Evolutionary conservation across 495 filamentous ascomycete species (phyloP).

Genomic region (Hypoxylon perforatum): DNA sequence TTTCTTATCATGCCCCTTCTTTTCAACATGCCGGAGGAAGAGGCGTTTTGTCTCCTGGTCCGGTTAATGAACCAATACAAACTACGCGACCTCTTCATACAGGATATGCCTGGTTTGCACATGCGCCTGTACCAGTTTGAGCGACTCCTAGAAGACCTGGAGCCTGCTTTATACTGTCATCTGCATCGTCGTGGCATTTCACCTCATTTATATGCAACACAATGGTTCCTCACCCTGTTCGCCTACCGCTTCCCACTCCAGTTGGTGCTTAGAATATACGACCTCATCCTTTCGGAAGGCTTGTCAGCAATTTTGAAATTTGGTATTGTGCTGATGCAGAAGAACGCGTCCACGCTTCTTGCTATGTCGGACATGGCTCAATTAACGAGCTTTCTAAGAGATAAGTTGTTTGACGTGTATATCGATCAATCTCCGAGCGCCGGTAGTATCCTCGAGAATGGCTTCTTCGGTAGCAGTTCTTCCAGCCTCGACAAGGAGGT

Average conservation of each 20-base stretch:
- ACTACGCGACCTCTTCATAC: constrained; percentile 90
- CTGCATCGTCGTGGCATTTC: constrained; percentile 87
- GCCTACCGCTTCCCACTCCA: constrained; percentile 98
- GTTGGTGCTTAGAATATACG: constrained; percentile 94
- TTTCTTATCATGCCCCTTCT: constrained; percentile 97
- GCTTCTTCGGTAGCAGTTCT: constrained; percentile 94
- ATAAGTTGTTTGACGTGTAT: constrained; percentile 94
- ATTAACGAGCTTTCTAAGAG: constrained; percentile 89
- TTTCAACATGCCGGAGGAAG: constrained; percentile 98
- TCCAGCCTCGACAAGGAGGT: constrained; percentile 89
- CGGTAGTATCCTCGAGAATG: constrained; percentile 89
- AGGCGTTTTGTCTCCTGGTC: constrained; percentile 93
- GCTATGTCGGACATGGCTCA: constrained; percentile 89
- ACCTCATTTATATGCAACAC: constrained; percentile 94
- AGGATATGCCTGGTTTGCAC: constrained; percentile 96
- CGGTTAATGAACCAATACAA: constrained; percentile 97
- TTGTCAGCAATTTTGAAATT: constrained; percentile 93
- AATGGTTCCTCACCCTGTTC: constrained; percentile 99
- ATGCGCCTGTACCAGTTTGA: constrained; percentile 95
- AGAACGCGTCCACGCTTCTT: constrained; percentile 83
- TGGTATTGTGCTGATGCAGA: constrained; percentile 93
- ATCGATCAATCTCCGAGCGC: constrained; percentile 92
- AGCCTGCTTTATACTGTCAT: constrained; percentile 95
- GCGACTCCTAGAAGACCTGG: constrained; percentile 90
- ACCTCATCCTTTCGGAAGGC: constrained; percentile 94